Conservation (phyloP, 1,139 yeast species). For the Suhomyces taliae region DNA sequence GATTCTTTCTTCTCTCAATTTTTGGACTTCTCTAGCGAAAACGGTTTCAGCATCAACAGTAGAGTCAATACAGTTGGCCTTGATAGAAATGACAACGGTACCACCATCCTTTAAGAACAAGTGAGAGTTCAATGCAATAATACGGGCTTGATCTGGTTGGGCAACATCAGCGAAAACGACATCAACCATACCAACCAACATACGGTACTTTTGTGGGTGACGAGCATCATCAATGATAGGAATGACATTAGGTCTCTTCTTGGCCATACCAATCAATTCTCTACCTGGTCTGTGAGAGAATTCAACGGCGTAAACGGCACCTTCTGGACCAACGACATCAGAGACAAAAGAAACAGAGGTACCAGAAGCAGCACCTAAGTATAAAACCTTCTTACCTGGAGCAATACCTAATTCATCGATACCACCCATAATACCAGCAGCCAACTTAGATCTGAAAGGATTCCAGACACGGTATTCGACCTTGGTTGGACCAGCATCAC, state of each 20-base stretch:
- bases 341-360: slow-evolving; percentile 98
- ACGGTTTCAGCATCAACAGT: slow-evolving; percentile 99
- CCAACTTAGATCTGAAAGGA: slow-evolving; percentile 99
- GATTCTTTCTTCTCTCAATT: slow-evolving; percentile 97
- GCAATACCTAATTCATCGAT: slow-evolving; percentile 94
- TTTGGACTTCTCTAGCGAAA: slow-evolving; percentile 98
- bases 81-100: slow-evolving; percentile 95
- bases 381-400: slow-evolving; percentile 96
- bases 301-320: slow-evolving; percentile 97
- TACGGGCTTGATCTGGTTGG: slow-evolving; percentile 99
- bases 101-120: slow-evolving; percentile 98
- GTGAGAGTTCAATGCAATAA: slow-evolving; percentile 96
- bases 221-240: slow-evolving; percentile 99
- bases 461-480: slow-evolving; percentile 99
- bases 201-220: slow-evolving; percentile 99
- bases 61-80: slow-evolving; percentile 99
- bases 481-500: slow-evolving; percentile 81
- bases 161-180: slow-evolving; percentile 99
- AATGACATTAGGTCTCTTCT: slow-evolving; percentile 98
- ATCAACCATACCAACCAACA: slow-evolving; percentile 98
- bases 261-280: slow-evolving; percentile 98
- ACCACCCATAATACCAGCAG: slow-evolving; percentile 99
- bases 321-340: slow-evolving; percentile 98
- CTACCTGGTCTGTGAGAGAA: slow-evolving; percentile 99
- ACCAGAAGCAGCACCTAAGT: slow-evolving; percentile 99